A percentile compares a stretch with the other conserved stretches of the same genome.
phyloP scores from a whole-genome alignment of 176 grass and related monocot genomes.

The Juncus inflexus region DNA sequence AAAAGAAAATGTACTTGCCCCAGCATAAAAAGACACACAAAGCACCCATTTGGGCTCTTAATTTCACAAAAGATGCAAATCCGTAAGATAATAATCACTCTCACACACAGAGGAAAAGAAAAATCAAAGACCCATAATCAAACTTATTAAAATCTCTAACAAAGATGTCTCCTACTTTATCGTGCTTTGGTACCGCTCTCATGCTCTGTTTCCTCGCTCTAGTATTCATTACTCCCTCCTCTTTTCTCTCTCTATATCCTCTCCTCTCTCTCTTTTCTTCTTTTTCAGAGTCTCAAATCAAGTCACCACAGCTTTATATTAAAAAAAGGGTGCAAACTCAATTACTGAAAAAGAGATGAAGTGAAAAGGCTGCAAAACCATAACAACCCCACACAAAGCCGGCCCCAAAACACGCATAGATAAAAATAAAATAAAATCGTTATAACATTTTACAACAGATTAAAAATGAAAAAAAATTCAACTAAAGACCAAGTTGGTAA shows the following conservation, averaged over 20 bases:
- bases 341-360: slow-evolving; percentile 27
- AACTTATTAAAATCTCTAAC: slow-evolving; percentile 23
- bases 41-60: slow-evolving; percentile 20
- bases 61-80: slow-evolving; percentile 35
- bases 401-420: slow-evolving; percentile 21
- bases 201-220: slow-evolving; percentile 34
- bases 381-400: slow-evolving; percentile 27
- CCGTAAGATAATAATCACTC: slow-evolving; percentile 20
- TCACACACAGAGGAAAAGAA: slow-evolving; percentile 22
- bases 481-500: not conserved
- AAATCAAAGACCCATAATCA: slow-evolving; percentile 21
- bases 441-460: slow-evolving; percentile 4
- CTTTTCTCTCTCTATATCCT: slow-evolving; percentile 12
- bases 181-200: slow-evolving; percentile 38
- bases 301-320: slow-evolving; percentile 20
- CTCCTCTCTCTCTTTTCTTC: not conserved
- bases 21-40: slow-evolving; percentile 25
- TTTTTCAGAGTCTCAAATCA: slow-evolving; percentile 12
- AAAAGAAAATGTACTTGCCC: slow-evolving; percentile 27
- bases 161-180: slow-evolving; percentile 62
- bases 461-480: not conserved
- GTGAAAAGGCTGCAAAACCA: slow-evolving; percentile 28
- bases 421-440: slow-evolving; percentile 1
- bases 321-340: slow-evolving; percentile 13
- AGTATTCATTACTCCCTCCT: slow-evolving; percentile 27